phyloP scores from a whole-genome alignment of 2,329 filamentous ascomycete genomes.

The Tolypocladium inflatum region DNA sequence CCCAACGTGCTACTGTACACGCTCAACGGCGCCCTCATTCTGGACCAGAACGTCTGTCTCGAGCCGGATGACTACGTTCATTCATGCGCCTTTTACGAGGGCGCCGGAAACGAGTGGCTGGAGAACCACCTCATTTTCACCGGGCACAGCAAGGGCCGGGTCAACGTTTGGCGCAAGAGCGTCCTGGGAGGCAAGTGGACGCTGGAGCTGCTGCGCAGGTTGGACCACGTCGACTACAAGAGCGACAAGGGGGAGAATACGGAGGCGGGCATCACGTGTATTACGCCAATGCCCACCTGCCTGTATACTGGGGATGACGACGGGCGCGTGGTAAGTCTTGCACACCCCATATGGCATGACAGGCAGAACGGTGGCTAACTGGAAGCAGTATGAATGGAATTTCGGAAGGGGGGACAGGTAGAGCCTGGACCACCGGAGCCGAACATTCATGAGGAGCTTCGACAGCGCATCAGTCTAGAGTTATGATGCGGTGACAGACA shows the following conservation, averaged over 20 bases:
- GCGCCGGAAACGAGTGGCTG: conserved; percentile 82
- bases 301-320: conserved; percentile 94
- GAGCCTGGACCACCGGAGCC: conserved; percentile 20
- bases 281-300: conserved; percentile 70
- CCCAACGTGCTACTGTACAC: conserved; percentile 70
- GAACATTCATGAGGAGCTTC: neutral
- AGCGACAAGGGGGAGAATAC: conserved; percentile 49
- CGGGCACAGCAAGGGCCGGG: conserved; percentile 72
- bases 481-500: neutral
- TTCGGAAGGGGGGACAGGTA: conserved; percentile 48
- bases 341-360: neutral
- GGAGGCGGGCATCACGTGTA: conserved; percentile 71
- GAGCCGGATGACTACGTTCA: conserved; percentile 66
- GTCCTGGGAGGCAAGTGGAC: conserved; percentile 55
- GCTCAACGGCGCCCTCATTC: conserved; percentile 73
- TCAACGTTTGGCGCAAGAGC: conserved; percentile 64
- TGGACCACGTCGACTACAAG: conserved; percentile 68
- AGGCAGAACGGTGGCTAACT: neutral
- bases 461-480: neutral
- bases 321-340: conserved; percentile 62
- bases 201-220: conserved; percentile 66
- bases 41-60: conserved; percentile 72
- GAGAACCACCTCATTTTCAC: conserved; percentile 82
- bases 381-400: conserved; percentile 52
- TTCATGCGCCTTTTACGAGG: conserved; percentile 88